Base-by-base conservation (phyloP, 768 basidiomycete species). In the Strobilomyces echinocephalus region DNA sequence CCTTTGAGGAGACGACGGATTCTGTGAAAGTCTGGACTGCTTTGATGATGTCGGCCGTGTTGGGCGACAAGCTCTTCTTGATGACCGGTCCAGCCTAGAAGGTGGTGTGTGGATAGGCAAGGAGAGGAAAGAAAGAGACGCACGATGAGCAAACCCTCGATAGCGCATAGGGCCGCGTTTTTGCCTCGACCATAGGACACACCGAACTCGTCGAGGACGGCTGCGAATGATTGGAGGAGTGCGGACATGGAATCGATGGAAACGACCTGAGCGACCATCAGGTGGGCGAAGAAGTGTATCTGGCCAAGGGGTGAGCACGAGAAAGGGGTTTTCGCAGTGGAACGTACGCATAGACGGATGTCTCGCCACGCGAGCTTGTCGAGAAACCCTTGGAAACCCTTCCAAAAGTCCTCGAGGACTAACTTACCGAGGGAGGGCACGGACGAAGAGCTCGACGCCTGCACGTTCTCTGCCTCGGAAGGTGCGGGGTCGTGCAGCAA, bases 261-360 rank as follows among this genome's bases (percentile, higher is more conserved):
- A 47, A 97, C 79, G 2, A 95, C 72, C 51, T 80, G 79, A 2
- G 91, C 83, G 3, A 87, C 77, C 30, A 90, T 86, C 43, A 97
- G 71, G 63, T 95, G 89, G 2, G 94, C 87, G 64, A 98, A 97
- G 69, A 98, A 90, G 56, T 93, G 91, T 14, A 97, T 86, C 95
- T 98, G 36, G 47, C 34, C 14, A 34, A 6, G 45, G 11, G 24
- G 46, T 63, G 30, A 57, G 55, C 51, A 53, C 34, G 11, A 33
- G 54, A 28, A 16, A 15, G 20, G 9, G 0, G 6, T 35, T 8
- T 41, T n/a, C 24, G 6, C 14, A 46, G 33, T 40, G 20, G 55
- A 43, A 52, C 91, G 71, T 65, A 95, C 94, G 59, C 87, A 88
- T 65, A 94, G 76, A 56, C 95, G 82, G 41, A 88, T 85, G 60